These are phyloP conservation scores for Calonectria pseudoreteaudii DNA, from an alignment of 2,329 filamentous ascomycete genomes.

Conservation along the genomic window DNA sequence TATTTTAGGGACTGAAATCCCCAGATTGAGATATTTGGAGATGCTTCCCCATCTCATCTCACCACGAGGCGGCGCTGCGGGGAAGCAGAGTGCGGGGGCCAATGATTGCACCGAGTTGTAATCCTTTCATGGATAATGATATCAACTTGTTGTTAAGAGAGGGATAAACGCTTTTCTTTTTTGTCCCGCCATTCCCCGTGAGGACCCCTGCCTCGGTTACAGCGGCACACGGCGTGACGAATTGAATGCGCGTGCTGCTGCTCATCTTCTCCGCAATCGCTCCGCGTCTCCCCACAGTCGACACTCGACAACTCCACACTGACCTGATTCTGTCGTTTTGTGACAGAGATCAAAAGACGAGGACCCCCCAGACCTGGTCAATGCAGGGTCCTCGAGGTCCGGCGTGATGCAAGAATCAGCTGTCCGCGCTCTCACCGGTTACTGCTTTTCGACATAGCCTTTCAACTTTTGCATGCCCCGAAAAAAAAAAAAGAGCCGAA, in stretches of 20 bases:
- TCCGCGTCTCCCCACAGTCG: background rate
- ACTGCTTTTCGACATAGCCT: background rate
- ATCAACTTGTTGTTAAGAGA: background rate
- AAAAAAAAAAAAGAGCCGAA: background rate
- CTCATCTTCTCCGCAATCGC: background rate
- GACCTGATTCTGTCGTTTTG: background rate
- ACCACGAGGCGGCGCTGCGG: background rate
- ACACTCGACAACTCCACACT: conserved; percentile 2
- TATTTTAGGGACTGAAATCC: background rate
- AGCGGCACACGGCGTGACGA: background rate
- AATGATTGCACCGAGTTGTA: background rate
- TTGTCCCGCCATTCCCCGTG: too few species aligned
- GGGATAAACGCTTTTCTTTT: background rate
- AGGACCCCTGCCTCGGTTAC: background rate
- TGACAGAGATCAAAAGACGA: background rate
- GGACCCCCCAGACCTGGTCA: background rate
- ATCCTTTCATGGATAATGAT: background rate
- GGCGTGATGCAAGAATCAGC: background rate
- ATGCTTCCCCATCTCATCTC: background rate
- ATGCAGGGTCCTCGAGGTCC: background rate
- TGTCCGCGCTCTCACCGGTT: background rate
- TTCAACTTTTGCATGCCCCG: background rate
- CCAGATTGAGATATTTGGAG: background rate
- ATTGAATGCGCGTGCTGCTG: background rate
- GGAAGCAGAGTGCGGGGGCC: background rate